Evolutionary conservation across 2,329 filamentous ascomycete genomes (phyloP).

Genomic region (Polychaeton citri): DNA sequence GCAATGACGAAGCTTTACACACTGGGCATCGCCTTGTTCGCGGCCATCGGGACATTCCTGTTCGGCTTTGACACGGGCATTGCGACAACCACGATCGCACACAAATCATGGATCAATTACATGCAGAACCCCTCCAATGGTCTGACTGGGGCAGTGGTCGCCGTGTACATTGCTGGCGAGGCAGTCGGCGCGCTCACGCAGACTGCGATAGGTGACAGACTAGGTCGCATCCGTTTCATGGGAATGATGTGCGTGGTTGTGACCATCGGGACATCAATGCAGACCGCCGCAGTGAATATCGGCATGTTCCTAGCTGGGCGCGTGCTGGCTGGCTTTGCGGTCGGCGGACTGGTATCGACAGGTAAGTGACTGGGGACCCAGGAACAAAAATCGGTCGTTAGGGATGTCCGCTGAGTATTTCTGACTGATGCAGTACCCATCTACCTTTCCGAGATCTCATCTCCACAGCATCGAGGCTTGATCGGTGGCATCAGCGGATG

Average conservation of each 20-base stretch:
- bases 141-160: conserved; percentile 43
- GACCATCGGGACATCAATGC: conserved; percentile 40
- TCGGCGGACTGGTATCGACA: conserved; percentile 13
- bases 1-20: conserved; percentile 33
- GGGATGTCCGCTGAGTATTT: conserved; percentile 28
- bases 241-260: conserved; percentile 39
- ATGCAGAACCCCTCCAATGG: conserved; percentile 43
- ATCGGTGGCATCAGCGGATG: conserved; percentile 38
- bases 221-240: conserved; percentile 24
- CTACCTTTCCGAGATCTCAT: conserved; percentile 42
- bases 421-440: conserved; percentile 40
- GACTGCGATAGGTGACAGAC: conserved; percentile 38
- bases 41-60: conserved; percentile 46
- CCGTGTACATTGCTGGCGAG: conserved; percentile 47
- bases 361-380: neutral
- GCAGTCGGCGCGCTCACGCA: conserved; percentile 39
- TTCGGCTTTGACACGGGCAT: conserved; percentile 50
- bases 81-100: conserved; percentile 48
- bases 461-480: conserved; percentile 31
- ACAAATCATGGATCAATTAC: conserved; percentile 46
- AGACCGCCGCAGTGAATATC: conserved; percentile 39
- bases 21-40: conserved; percentile 41
- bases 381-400: neutral
- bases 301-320: conserved; percentile 19
- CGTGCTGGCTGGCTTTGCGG: conserved; percentile 16